Base-by-base conservation (phyloP, 148 eudicot species). In the Amaranthus cruentus region DNA sequence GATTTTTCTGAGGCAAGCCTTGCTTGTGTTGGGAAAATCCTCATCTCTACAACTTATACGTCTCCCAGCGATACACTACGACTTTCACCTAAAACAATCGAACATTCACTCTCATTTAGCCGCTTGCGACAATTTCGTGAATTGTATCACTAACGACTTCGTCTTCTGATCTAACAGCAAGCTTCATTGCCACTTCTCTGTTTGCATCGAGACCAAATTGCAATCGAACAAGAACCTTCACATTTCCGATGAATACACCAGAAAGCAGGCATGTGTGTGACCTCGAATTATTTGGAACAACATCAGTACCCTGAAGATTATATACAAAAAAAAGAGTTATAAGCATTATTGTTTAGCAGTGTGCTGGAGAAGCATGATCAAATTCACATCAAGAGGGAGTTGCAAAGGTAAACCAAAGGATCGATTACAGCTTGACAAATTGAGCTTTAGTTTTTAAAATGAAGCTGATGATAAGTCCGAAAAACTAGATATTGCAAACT, bases 131-230 rank as follows among this genome's bases (percentile, higher is more conserved):
- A 44, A 91, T 90, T 83, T 95, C 99, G 9, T 95, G 99, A 76
- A 95, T 90, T 44, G 89, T 86, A 74, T 95, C 99, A 49, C 99
- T 90, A 53, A 91, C 96, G 51, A 84, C 83, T 74, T 82, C 91
- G 73, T 95, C 97, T 51, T 95, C 97, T 6, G 99, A 91, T 86
- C 99, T 86, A 47, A 95, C 99, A 15, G 89, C 84, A 8, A 95
- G 88, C 74, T 95, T 95, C 99, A 95, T 95, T 2, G 99, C 99
- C 59, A 95, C 99, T 80, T 95, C 99, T 77, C 86, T 84, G 66
- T 80, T 82, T 38, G 88, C 84, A 76, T 92, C 99, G 13, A 95
- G 81, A 48, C 97, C 97, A 69, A 95, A 88, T 38, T 91, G 92
- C 69, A 88, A 63, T 18, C 99, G 90, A 55, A 88, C 99, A 6